phyloP scores from a whole-genome alignment of 2,329 filamentous ascomycete species.

The Fonsecaea erecta region DNA sequence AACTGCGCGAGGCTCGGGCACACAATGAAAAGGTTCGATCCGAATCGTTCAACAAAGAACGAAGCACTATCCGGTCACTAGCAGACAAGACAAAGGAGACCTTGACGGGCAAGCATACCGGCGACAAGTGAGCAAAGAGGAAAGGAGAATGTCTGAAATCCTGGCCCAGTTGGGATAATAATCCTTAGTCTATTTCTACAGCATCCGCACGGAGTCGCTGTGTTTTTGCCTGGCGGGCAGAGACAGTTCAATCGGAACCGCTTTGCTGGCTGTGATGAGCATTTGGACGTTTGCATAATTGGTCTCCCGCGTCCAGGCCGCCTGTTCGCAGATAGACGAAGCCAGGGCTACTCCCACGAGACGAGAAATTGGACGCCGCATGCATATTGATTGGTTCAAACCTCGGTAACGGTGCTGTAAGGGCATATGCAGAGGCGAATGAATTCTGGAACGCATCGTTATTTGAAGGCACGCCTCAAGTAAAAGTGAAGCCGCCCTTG shows the following conservation, averaged over 20 bases:
- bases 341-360: background rate
- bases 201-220: background rate
- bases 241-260: background rate
- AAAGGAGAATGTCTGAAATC: background rate
- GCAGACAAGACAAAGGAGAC: constrained; percentile 60
- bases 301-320: background rate
- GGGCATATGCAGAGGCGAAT: background rate
- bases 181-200: background rate
- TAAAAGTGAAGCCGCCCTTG: background rate
- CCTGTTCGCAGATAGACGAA: background rate
- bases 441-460: background rate
- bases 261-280: background rate
- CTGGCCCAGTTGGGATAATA: background rate
- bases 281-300: background rate
- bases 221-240: background rate
- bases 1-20: constrained; percentile 40
- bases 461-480: background rate
- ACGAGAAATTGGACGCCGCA: background rate
- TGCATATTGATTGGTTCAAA: background rate
- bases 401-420: background rate
- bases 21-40: constrained; percentile 41
- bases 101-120: constrained; percentile 20
- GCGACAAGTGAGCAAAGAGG: background rate
- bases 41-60: constrained; percentile 38
- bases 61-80: constrained; percentile 46